Percentiles rank a stretch among this genome's conserved stretches.
phyloP scores from a whole-genome alignment of 2,329 filamentous ascomycete genomes.

The Colletotrichum agaves region DNA sequence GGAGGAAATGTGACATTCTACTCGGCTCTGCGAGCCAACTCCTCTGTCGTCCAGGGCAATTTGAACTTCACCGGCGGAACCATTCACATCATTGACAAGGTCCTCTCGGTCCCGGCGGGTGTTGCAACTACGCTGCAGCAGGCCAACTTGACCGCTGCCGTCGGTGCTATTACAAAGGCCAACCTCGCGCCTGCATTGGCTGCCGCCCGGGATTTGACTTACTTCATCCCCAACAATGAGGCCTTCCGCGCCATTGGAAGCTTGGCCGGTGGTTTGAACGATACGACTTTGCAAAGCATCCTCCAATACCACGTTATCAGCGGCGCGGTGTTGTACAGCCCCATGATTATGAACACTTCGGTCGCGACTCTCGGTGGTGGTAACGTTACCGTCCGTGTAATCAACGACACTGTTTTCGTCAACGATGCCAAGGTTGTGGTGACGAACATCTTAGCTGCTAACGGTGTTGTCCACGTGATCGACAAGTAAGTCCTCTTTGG shows the following conservation, averaged over 20 bases:
- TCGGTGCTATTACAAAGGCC: constrained; percentile 57
- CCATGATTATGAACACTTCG: constrained; percentile 36
- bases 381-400: constrained; percentile 45
- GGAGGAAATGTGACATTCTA: constrained; percentile 59
- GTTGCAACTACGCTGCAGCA: constrained; percentile 53
- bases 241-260: constrained; percentile 69
- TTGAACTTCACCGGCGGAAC: constrained; percentile 65
- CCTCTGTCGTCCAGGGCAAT: constrained; percentile 61
- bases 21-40: constrained; percentile 61
- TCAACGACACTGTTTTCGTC: constrained; percentile 58
- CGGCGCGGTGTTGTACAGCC: constrained; percentile 64
- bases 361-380: constrained; percentile 39
- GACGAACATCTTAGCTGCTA: constrained; percentile 61
- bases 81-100: constrained; percentile 63
- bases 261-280: constrained; percentile 57
- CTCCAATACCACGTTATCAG: constrained; percentile 73
- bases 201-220: constrained; percentile 61
- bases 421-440: constrained; percentile 61
- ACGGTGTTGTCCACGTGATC: constrained; percentile 68
- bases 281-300: constrained; percentile 60
- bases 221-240: constrained; percentile 71
- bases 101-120: constrained; percentile 58
- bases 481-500: constrained; percentile 58
- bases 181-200: constrained; percentile 56
- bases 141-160: constrained; percentile 56